Evolutionary conservation across 116 monocot genomes (phyloP).

Genomic region (Phalaenopsis hybrid): DNA sequence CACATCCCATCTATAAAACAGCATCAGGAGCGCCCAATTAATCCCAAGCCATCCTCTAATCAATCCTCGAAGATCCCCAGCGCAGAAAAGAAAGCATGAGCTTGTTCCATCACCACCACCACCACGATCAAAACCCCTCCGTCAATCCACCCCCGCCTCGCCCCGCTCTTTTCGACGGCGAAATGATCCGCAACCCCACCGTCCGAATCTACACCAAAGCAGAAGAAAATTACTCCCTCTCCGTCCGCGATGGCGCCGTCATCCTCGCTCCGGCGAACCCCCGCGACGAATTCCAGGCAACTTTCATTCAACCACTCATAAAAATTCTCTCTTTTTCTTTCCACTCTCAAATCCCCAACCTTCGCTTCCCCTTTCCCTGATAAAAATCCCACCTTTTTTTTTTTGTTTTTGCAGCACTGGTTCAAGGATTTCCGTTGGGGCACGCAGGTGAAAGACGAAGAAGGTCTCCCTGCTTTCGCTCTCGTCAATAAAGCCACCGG

Average conservation of each 20-base stretch:
- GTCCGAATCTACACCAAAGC: slow-evolving; percentile 24
- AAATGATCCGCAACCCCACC: slow-evolving; percentile 5
- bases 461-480: slow-evolving; percentile 42
- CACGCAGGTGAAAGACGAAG: slow-evolving; percentile 41
- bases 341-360: not conserved
- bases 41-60: not conserved
- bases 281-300: slow-evolving; percentile 21
- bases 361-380: not conserved
- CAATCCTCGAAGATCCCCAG: not conserved
- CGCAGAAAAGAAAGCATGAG: not conserved
- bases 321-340: not conserved
- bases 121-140: not conserved
- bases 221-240: slow-evolving; percentile 24
- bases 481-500: slow-evolving; percentile 56
- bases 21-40: not conserved
- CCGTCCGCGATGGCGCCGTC: slow-evolving; percentile 25
- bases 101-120: slow-evolving; percentile 8
- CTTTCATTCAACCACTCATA: not conserved
- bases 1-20: not conserved
- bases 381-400: not conserved
- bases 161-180: not conserved
- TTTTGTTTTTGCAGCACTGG: slow-evolving; percentile 36
- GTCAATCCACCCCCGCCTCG: not conserved
- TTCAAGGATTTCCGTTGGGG: slow-evolving; percentile 42
- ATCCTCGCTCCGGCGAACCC: slow-evolving; percentile 21